Evolutionary conservation across 2,329 filamentous ascomycete genomes (phyloP), one percentile per base, ranked within the genome.

Genomic region (Fusarium napiforme): DNA sequence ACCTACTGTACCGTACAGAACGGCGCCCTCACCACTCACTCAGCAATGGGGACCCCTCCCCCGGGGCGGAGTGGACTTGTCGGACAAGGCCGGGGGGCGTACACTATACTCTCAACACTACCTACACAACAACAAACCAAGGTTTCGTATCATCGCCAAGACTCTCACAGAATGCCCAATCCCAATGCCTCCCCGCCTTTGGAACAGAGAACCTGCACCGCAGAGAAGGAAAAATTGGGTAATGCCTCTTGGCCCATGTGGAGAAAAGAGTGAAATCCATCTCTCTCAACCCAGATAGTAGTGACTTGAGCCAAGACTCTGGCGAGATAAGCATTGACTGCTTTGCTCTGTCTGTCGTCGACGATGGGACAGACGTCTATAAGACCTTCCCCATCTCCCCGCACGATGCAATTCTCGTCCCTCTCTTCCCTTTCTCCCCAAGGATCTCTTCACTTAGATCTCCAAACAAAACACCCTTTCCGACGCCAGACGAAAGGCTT

Each of bases 191-290:
- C 75, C 75, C 75, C 75, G 72, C 74, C 75, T 68, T 76, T 76
- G 60, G 71, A 73, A 74, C 16, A 52, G 42, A 68, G 57, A 59
- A 61, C 56, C 61, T 67, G 23, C 42, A 72, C 15, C 50, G 74
- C 26, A 75, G 67, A 76, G 75, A 77, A 74, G 73, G 55, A 75
- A 77, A 77, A 71, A 63, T 40, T 77, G 75, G 74, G 62, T 52
- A 40, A 49, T 62, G 19, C 18, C 21, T 18, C 75, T 77, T 77
- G 75, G 74, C 74, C 39, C 39, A 61, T 77, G 75, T 75, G 75
- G 64, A 71, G 53, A 59, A 73, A 74, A 74, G 6, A 43, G 34
- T 52, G 57, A 47, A 50, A 43, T 66, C 40, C 40, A 60, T 63
- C 66, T 58, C 40, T 34, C 40, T 34, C 32, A 62, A 70, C 62